Percentiles rank a stretch among this genome's conserved stretches.
phyloP scores from a whole-genome alignment of 352 stramenopile genomes.

The Phytophthora ohioensis region DNA sequence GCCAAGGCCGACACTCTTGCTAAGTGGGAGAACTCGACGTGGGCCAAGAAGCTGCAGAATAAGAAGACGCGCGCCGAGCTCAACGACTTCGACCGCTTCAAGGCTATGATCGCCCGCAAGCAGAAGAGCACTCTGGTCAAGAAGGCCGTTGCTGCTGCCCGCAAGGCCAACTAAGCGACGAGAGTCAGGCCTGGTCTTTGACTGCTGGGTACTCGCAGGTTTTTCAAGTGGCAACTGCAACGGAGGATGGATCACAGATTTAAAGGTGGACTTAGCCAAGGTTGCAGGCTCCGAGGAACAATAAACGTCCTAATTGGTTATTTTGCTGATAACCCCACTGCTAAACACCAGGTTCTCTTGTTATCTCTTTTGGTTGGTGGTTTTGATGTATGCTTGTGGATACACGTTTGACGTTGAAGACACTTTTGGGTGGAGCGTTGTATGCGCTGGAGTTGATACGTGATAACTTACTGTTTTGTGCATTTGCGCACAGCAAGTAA shows the following conservation, averaged over 20 bases:
- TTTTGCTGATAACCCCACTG: slow-evolving; percentile 43
- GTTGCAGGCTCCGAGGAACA: slow-evolving; percentile 35
- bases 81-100: slow-evolving; percentile 99
- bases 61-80: slow-evolving; percentile 96
- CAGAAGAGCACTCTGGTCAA: slow-evolving; percentile 97
- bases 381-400: too few relatives aligned
- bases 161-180: slow-evolving; percentile 73
- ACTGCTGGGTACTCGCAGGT: slow-evolving; percentile 17
- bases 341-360: slow-evolving; percentile 18
- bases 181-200: slow-evolving; percentile 6
- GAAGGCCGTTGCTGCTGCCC: slow-evolving; percentile 83
- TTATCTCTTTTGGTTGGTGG: not conserved
- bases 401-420: too few relatives aligned
- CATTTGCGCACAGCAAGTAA: too few relatives aligned
- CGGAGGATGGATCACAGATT: not conserved
- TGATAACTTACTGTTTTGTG: too few relatives aligned
- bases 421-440: not conserved
- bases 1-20: slow-evolving; percentile 88
- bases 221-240: not conserved
- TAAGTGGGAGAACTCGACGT: slow-evolving; percentile 96
- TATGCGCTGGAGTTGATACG: too few relatives aligned
- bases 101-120: slow-evolving; percentile 99
- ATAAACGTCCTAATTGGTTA: slow-evolving; percentile 55
- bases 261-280: not conserved
- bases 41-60: slow-evolving; percentile 98